phyloP scores from a whole-genome alignment of 257 asterid species.

The Scutellaria galericulata region DNA sequence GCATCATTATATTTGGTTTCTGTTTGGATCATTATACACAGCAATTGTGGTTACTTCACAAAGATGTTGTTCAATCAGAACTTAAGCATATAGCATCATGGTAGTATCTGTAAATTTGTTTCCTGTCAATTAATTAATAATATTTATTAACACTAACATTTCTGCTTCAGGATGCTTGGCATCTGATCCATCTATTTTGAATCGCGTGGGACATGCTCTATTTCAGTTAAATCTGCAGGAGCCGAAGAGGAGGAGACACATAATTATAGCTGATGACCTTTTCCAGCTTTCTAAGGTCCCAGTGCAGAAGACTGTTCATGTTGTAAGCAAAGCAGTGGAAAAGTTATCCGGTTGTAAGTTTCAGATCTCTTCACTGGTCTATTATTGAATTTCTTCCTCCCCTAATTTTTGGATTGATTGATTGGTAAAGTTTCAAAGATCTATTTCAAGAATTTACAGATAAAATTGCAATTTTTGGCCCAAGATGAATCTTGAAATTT shows the following conservation, averaged over 20 bases:
- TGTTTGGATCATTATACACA: slow-evolving; percentile 3
- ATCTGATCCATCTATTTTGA: slow-evolving; percentile 80
- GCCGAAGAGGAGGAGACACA: slow-evolving; percentile 68
- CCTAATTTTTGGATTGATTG: neutral
- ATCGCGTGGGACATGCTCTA: slow-evolving; percentile 80
- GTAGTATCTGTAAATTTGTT: neutral
- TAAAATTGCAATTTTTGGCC: neutral
- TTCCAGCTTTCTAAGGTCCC: slow-evolving; percentile 89
- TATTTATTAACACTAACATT: slow-evolving; percentile 25
- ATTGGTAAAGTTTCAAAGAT: slow-evolving; percentile 25
- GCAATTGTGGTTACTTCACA: slow-evolving; percentile 13
- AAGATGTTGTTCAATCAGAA: neutral
- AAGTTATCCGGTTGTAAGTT: slow-evolving; percentile 57
- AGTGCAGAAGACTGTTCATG: slow-evolving; percentile 63
- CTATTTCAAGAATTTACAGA: slow-evolving; percentile 9
- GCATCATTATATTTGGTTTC: slow-evolving; percentile 14
- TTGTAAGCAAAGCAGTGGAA: slow-evolving; percentile 67
- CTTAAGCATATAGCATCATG: slow-evolving; percentile 7
- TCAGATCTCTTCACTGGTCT: slow-evolving; percentile 26
- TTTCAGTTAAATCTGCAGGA: slow-evolving; percentile 69
- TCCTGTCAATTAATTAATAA: neutral
- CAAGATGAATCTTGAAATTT: neutral
- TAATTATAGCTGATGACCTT: slow-evolving; percentile 92
- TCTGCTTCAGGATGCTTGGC: slow-evolving; percentile 79
- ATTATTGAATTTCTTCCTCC: neutral